Conservation (phyloP, 768 basidiomycete genomes). For the Leccinum longicurvipes region DNA sequence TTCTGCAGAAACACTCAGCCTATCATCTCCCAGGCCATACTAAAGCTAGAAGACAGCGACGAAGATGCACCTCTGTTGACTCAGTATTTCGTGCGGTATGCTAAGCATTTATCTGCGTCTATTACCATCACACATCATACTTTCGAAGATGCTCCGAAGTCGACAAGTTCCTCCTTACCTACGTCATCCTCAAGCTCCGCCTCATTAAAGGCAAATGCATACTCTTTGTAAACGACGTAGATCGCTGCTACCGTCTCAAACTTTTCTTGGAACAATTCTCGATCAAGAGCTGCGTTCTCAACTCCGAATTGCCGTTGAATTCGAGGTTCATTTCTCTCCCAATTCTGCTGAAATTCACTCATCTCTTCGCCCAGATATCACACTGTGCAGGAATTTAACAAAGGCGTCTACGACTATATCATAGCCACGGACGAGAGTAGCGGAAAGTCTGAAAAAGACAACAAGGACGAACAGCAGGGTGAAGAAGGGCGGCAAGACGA, state of each 20-base stretch:
- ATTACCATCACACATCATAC: not conserved
- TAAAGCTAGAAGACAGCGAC: conserved; percentile 85
- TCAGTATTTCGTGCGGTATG: conserved; percentile 80
- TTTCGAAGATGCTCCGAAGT: conserved; percentile 77
- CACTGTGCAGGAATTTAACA: conserved; percentile 97
- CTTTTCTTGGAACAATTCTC: conserved; percentile 98
- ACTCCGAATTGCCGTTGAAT: conserved; percentile 93
- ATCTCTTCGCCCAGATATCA: conserved; percentile 65
- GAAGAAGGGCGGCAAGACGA: conserved; percentile 20
- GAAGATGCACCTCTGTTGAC: conserved; percentile 77
- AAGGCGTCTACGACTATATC: conserved; percentile 97
- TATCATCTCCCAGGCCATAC: conserved; percentile 56
- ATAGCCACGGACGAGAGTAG: conserved; percentile 94
- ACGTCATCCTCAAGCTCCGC: conserved; percentile 94
- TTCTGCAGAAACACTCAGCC: not conserved
- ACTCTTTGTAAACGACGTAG: conserved; percentile 94
- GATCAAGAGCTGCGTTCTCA: conserved; percentile 92
- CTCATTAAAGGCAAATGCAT: conserved; percentile 96
- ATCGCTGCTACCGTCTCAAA: conserved; percentile 91
- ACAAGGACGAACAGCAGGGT: conserved; percentile 43
- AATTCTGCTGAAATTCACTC: not conserved
- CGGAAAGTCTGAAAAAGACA: conserved; percentile 47
- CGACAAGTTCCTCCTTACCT: conserved; percentile 95
- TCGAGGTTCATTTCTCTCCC: conserved; percentile 54
- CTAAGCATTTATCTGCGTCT: not conserved